Percentiles rank a stretch among this genome's conserved stretches.
Evolutionary conservation across 441 rosid genomes (phyloP).

Genomic region (Adansonia gregorii): DNA sequence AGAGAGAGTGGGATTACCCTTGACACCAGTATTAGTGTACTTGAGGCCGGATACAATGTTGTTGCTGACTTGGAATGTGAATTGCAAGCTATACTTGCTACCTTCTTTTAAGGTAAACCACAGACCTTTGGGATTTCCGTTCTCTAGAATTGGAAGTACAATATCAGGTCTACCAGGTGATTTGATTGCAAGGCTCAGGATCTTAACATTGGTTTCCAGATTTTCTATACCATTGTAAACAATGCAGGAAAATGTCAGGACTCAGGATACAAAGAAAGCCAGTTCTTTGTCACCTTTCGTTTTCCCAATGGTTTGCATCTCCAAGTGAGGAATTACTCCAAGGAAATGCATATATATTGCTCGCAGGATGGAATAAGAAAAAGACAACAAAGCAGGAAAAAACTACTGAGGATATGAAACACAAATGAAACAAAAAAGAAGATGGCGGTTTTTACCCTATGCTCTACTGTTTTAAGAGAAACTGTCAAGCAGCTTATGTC

Average conservation of each 20-base stretch:
- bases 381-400: neutral
- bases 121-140: slow-evolving; percentile 47
- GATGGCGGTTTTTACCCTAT: neutral
- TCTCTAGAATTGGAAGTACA: slow-evolving; percentile 45
- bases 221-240: slow-evolving; percentile 36
- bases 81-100: slow-evolving; percentile 47
- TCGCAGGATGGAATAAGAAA: neutral
- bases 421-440: neutral
- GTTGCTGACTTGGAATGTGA: slow-evolving; percentile 54
- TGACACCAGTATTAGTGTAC: slow-evolving; percentile 55
- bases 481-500: neutral
- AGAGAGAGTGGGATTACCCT: slow-evolving; percentile 38
- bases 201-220: slow-evolving; percentile 55
- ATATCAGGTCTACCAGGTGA: slow-evolving; percentile 50
- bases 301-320: neutral
- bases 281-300: neutral
- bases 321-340: neutral
- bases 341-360: neutral
- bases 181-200: slow-evolving; percentile 50
- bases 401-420: neutral
- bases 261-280: slow-evolving; percentile 13
- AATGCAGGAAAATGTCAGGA: slow-evolving; percentile 27
- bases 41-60: slow-evolving; percentile 58
- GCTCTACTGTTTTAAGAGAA: neutral
- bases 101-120: slow-evolving; percentile 65